A percentile compares a stretch with the other conserved stretches of the same genome.
These are phyloP conservation scores for Umbelopsis sp. DNA, from an alignment of 192 early-diverging fungal species.

Conservation along the genomic window DNA sequence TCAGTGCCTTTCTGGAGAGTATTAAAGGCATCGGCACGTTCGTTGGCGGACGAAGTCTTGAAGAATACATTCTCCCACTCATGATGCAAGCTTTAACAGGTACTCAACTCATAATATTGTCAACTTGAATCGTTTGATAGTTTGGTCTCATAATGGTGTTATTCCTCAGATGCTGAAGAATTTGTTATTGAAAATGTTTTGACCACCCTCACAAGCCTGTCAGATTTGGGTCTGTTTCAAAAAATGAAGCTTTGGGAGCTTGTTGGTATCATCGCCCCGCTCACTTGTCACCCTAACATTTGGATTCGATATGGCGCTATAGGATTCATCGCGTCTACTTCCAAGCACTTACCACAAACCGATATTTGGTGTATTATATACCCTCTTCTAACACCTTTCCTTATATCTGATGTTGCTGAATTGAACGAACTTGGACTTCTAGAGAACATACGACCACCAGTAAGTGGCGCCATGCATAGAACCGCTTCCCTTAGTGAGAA, in stretches of 20 bases:
- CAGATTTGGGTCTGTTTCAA: conserved; percentile 74
- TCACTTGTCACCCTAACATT: conserved; percentile 78
- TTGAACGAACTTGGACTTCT: conserved; percentile 62
- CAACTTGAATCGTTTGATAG: neutral
- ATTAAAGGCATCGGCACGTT: conserved; percentile 88
- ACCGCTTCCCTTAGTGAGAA: neutral
- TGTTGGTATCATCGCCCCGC: conserved; percentile 63
- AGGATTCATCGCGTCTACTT: conserved; percentile 65
- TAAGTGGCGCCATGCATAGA: conserved; percentile 20
- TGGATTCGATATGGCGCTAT: conserved; percentile 81
- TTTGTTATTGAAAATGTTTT: conserved; percentile 92
- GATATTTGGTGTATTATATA: conserved; percentile 81
- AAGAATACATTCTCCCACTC: conserved; percentile 92
- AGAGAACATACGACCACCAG: conserved; percentile 69
- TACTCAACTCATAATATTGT: conserved; percentile 16
- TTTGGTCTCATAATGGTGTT: neutral
- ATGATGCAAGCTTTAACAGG: conserved; percentile 84
- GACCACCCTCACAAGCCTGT: conserved; percentile 76
- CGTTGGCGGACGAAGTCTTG: conserved; percentile 82
- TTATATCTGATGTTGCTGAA: conserved; percentile 65
- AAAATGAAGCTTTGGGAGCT: conserved; percentile 80
- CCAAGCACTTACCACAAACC: conserved; percentile 63
- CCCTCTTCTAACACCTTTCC: conserved; percentile 69
- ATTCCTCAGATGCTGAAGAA: conserved; percentile 75
- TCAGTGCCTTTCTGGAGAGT: conserved; percentile 91